Conservation (phyloP, 495 filamentous ascomycete species). For the Trypethelium eluteriae region DNA sequence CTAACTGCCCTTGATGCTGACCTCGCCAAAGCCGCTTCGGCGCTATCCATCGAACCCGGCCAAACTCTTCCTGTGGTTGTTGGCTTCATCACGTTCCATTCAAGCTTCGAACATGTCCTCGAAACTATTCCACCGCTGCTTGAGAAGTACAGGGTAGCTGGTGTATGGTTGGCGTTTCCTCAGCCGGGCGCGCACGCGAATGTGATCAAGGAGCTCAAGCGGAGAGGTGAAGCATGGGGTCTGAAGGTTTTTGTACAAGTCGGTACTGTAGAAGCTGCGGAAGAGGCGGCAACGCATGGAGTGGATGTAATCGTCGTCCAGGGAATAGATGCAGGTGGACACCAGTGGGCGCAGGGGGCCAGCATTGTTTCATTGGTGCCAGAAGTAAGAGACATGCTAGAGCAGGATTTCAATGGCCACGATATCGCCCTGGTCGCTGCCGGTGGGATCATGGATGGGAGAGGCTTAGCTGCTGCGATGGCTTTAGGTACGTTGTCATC, state of each 20-base stretch:
- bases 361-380: slow-evolving; percentile 53
- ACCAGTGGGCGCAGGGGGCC: slow-evolving; percentile 54
- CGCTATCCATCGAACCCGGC: slow-evolving; percentile 14
- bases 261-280: slow-evolving; percentile 20
- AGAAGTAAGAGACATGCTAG: slow-evolving; percentile 50
- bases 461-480: slow-evolving; percentile 57
- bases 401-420: slow-evolving; percentile 19
- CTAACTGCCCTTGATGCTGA: slow-evolving; percentile 22
- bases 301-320: slow-evolving; percentile 24
- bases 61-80: slow-evolving; percentile 51
- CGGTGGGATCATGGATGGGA: slow-evolving; percentile 63
- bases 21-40: background rate
- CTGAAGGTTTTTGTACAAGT: slow-evolving; percentile 14
- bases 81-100: slow-evolving; percentile 52
- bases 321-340: slow-evolving; percentile 66
- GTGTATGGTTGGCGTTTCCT: slow-evolving; percentile 4
- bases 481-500: slow-evolving; percentile 34
- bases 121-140: slow-evolving; percentile 4
- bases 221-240: slow-evolving; percentile 5
- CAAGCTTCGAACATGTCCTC: slow-evolving; percentile 28
- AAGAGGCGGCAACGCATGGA: slow-evolving; percentile 18
- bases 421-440: slow-evolving; percentile 50
- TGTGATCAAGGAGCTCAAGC: slow-evolving; percentile 13
- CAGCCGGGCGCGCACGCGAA: background rate
- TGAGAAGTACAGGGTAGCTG: slow-evolving; percentile 12